phyloP scores from a whole-genome alignment of 495 filamentous ascomycete genomes.

The Friedmanniomyces endolithicus region DNA sequence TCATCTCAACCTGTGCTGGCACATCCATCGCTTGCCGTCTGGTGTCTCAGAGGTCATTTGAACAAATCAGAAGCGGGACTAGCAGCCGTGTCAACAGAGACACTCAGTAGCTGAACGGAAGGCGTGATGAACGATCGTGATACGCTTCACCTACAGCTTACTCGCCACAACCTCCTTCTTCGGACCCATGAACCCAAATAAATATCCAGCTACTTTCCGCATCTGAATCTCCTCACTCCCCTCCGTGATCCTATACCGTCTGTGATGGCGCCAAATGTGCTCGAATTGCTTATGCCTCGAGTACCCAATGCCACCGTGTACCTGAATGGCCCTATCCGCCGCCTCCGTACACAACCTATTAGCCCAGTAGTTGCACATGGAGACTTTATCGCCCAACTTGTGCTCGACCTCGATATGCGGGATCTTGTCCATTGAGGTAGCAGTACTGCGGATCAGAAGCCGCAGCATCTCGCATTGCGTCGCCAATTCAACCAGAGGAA shows the following conservation, averaged over 20 bases:
- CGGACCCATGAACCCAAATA: conserved; percentile 29
- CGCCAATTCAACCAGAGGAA: conserved; percentile 46
- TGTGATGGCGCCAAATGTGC: conserved; percentile 34
- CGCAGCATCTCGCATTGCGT: conserved; percentile 50
- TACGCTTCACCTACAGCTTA: conserved; percentile 10
- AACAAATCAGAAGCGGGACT: too few species aligned
- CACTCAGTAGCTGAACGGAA: neutral
- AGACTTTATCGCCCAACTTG: conserved; percentile 42
- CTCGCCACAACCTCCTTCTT: conserved; percentile 19
- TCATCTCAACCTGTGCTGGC: too few species aligned
- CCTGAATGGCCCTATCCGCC: conserved; percentile 48
- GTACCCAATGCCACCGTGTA: conserved; percentile 40
- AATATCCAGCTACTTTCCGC: conserved; percentile 32
- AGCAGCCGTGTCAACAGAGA: neutral
- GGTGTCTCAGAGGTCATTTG: too few species aligned
- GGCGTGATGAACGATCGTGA: neutral
- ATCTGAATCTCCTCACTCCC: conserved; percentile 36
- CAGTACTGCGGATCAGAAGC: conserved; percentile 47
- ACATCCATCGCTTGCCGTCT: too few species aligned
- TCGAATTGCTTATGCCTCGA: conserved; percentile 30
- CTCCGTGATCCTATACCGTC: conserved; percentile 33
- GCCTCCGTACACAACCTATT: conserved; percentile 46
- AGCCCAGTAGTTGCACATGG: conserved; percentile 55
- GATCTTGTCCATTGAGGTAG: conserved; percentile 46
- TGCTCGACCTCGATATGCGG: conserved; percentile 40